Evolutionary conservation across 164 flowering plant genomes (phyloP).

Genomic region (Hamamelis virginiana): DNA sequence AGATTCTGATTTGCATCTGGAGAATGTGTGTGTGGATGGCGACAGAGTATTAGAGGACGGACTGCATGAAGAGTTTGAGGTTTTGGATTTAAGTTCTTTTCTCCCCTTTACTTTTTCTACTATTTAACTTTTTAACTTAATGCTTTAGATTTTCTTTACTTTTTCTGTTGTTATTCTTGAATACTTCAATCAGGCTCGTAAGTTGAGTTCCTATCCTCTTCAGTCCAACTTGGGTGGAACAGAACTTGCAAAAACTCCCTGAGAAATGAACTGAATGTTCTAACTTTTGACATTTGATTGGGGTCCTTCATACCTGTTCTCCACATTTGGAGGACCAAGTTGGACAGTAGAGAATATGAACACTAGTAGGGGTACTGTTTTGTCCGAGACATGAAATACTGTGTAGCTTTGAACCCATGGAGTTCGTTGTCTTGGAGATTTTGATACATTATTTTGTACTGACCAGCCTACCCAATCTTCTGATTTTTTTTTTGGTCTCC

Average conservation of each 20-base stretch:
- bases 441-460: not conserved
- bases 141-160: constrained; percentile 2
- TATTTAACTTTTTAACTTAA: not conserved
- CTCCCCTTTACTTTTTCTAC: not conserved
- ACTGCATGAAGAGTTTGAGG: constrained; percentile 52
- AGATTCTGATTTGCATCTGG: constrained; percentile 28
- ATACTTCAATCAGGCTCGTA: not conserved
- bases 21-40: constrained; percentile 22
- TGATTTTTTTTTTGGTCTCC: not conserved
- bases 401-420: not conserved
- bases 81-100: constrained; percentile 28
- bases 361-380: not conserved
- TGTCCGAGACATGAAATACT: not conserved
- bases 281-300: not conserved
- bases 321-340: not conserved
- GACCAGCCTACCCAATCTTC: constrained; percentile 10
- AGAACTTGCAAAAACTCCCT: too few relatives aligned
- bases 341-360: constrained; percentile 3
- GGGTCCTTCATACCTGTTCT: not conserved
- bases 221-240: not conserved
- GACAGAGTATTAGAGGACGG: constrained; percentile 24
- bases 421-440: not conserved
- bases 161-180: not conserved
- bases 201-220: not conserved
- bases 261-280: not conserved